Conservation (phyloP, 768 basidiomycete species). For the Leccinum imitatum region DNA sequence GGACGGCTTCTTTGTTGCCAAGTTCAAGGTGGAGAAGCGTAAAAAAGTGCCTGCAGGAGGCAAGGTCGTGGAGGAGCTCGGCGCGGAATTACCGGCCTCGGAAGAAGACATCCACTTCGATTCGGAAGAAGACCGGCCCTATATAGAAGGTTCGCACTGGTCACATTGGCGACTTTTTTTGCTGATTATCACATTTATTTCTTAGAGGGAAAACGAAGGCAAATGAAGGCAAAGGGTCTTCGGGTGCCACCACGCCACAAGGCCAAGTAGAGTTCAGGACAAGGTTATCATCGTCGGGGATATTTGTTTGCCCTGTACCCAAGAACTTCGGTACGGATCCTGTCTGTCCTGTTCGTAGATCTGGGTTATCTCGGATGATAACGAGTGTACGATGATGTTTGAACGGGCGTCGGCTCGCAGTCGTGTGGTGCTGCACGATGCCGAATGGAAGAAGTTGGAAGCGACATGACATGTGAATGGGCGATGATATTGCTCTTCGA, state of each 20-base stretch:
- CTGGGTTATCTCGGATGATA: conserved; percentile 1
- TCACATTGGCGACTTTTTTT: background rate
- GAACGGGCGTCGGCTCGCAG: background rate
- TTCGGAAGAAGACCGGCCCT: conserved; percentile 70
- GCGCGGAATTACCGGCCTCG: conserved; percentile 27
- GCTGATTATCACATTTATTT: conserved; percentile 2
- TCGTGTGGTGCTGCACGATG: background rate
- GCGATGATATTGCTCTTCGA: background rate
- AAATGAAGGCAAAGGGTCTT: conserved; percentile 74
- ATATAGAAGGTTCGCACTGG: conserved; percentile 69
- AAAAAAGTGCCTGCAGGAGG: conserved; percentile 44
- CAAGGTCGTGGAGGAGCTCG: conserved; percentile 22
- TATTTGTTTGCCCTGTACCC: conserved; percentile 6
- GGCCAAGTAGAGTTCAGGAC: conserved; percentile 23
- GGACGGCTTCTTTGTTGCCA: conserved; percentile 99
- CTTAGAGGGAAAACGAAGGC: conserved; percentile 69
- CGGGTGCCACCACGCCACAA: conserved; percentile 58
- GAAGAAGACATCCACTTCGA: conserved; percentile 56
- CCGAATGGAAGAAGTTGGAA: background rate
- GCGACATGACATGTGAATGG: background rate
- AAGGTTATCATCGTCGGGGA: conserved; percentile 13
- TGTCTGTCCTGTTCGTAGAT: conserved; percentile 1
- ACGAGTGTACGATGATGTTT: conserved; percentile 11
- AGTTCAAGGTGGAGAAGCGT: conserved; percentile 91
- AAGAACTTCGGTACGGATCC: background rate